Evolutionary conservation across 192 early-diverging fungal genomes (phyloP).

Genomic region (Phlyctochytrium bullatum): DNA sequence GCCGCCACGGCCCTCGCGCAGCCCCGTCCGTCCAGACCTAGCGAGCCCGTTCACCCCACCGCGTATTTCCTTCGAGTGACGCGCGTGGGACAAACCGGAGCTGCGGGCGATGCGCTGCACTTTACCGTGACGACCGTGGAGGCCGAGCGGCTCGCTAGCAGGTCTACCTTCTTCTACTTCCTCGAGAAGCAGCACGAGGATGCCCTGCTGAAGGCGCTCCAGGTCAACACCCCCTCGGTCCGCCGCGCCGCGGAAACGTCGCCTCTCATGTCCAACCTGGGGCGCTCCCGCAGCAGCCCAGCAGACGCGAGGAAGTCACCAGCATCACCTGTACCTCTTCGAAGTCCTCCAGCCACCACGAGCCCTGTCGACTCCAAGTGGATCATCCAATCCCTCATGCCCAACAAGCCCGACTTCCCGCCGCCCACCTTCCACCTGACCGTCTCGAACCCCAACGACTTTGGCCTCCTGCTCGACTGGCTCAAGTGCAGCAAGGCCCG

Average conservation of each 20-base stretch:
- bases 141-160: background rate
- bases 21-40: background rate
- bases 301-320: no score
- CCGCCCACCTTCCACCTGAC: background rate
- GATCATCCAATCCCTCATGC: background rate
- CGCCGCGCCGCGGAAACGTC: no score
- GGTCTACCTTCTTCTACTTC: background rate
- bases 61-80: background rate
- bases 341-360: background rate
- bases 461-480: background rate
- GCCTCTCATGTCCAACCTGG: no score
- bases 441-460: background rate
- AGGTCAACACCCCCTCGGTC: no score
- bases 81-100: background rate
- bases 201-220: background rate
- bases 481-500: no score
- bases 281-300: no score
- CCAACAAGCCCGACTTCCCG: background rate
- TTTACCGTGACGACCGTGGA: background rate
- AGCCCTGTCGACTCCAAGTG: background rate
- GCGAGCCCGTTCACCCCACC: background rate
- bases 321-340: no score
- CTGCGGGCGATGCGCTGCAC: background rate
- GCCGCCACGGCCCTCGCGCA: background rate
- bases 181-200: background rate